phyloP scores from a whole-genome alignment of 2,329 filamentous ascomycete species.

The Alternaria brassicae region DNA sequence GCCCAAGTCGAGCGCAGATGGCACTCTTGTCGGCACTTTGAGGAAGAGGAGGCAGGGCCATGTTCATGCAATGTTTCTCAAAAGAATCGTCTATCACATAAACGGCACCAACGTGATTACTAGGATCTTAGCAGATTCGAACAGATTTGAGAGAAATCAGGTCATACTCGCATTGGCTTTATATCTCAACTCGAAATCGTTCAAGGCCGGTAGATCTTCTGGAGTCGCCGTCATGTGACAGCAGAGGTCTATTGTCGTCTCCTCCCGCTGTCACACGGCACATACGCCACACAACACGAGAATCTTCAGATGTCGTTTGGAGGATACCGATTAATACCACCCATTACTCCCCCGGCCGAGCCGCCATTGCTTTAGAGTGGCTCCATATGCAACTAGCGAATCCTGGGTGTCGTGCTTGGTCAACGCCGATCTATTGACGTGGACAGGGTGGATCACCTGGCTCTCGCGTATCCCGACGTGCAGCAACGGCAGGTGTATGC shows the following conservation, averaged over 20 bases:
- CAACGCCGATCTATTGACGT: constrained; percentile 33
- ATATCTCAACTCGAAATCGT: constrained; percentile 24
- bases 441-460: constrained; percentile 34
- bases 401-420: constrained; percentile 24
- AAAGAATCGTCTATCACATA: constrained; percentile 1
- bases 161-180: constrained; percentile 18
- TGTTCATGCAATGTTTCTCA: constrained; percentile 13
- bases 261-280: constrained; percentile 25
- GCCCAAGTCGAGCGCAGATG: constrained; percentile 53
- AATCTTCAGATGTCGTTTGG: constrained; percentile 19
- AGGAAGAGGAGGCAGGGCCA: constrained; percentile 42
- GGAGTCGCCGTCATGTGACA: constrained; percentile 34
- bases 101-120: not conserved
- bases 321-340: constrained; percentile 19
- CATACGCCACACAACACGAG: constrained; percentile 28
- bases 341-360: constrained; percentile 28
- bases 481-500: constrained; percentile 31
- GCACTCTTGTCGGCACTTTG: constrained; percentile 56
- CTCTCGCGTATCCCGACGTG: constrained; percentile 32
- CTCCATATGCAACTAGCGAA: constrained; percentile 27
- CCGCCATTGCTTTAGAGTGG: constrained; percentile 29
- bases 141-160: not conserved
- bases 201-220: constrained; percentile 13
- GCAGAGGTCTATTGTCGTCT: constrained; percentile 26
- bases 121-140: not conserved